Evolutionary conservation across 305 asterid species (phyloP), one percentile per base, ranked within the genome.

Genomic region (Caryopteris hybrid): DNA sequence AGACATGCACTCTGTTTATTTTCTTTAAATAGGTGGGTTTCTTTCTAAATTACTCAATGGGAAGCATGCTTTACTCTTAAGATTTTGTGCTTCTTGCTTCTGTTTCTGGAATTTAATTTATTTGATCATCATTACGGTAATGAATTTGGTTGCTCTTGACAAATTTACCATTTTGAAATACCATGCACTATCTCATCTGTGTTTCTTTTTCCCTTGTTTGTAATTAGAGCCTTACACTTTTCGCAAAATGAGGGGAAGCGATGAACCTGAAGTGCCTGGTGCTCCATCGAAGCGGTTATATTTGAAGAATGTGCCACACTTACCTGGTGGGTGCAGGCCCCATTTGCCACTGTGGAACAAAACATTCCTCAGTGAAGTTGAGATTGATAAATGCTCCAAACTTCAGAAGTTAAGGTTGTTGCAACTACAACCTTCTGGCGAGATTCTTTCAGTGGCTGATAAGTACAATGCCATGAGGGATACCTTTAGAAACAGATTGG

Each of bases 301-400:
- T 80, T 89, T 95, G 71, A 95, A 95, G 86, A 92, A 95, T 69
- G 80, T 76, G 82, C 98, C 98, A 53, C 82, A 89, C 79, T 74
- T 95, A 76, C 93, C 91, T 76, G 92, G 96, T 75, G 98, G 97
- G 58, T 81, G 78, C 87, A 75, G 95, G 77, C 96, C 80, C 60
- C 92, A 82, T 45, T 84, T 82, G 81, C 75, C 83, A 57, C 69
- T 76, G 68, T 80, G 88, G 78, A 80, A 70, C 73, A 78, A 74
- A 70, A 65, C 17, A 41, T 82, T 89, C 76, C 83, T 89, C 71
- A 58, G 66, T 31, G 68, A 83, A 73, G 62, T 64, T 55, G 76
- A 67, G 72, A 89, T 76, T 66, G 86, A 89, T 66, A 81, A 79
- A 65, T 67, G 75, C 70, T 71, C 82, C n/a, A 84, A 81, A 79